These are phyloP conservation scores for Wickerhamiella infanticola DNA, from an alignment of 1,139 yeast species.

Conservation along the genomic window DNA sequence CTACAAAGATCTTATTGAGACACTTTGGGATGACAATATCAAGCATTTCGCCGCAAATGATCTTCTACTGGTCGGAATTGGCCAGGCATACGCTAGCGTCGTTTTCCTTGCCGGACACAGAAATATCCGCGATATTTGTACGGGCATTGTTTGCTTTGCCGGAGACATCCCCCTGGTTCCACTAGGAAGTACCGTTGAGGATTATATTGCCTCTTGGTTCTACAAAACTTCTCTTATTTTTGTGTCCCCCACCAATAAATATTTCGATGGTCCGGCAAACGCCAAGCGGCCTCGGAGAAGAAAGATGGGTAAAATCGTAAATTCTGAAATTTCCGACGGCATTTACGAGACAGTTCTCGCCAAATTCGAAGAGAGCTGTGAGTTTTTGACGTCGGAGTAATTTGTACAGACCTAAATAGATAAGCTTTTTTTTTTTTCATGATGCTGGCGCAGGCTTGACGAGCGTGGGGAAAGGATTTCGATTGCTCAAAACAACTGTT, in stretches of 20 bases:
- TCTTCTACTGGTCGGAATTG: conserved; percentile 71
- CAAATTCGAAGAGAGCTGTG: conserved; percentile 72
- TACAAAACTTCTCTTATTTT: conserved; percentile 74
- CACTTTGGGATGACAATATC: not conserved
- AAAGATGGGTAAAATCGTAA: conserved; percentile 65
- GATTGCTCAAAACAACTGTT: conserved; percentile 63
- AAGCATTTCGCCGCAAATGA: conserved; percentile 42
- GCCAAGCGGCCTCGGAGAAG: conserved; percentile 72
- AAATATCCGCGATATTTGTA: conserved; percentile 45
- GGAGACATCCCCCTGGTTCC: conserved; percentile 55
- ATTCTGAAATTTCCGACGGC: conserved; percentile 44
- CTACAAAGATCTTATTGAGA: not conserved
- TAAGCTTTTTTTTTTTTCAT: not conserved
- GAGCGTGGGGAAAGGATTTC: conserved; percentile 50
- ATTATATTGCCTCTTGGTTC: conserved; percentile 81
- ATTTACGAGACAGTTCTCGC: conserved; percentile 65
- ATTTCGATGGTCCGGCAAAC: conserved; percentile 47
- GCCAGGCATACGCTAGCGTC: conserved; percentile 77
- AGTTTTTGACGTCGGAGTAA: conserved; percentile 2
- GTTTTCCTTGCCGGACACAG: conserved; percentile 83
- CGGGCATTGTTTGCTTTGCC: conserved; percentile 58
- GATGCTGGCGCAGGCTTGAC: not conserved
- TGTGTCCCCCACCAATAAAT: conserved; percentile 55
- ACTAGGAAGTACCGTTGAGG: conserved; percentile 75
- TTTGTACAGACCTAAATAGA: not conserved